phyloP scores from a whole-genome alignment of 176 grass and related monocot species.

The Olyra latifolia region DNA sequence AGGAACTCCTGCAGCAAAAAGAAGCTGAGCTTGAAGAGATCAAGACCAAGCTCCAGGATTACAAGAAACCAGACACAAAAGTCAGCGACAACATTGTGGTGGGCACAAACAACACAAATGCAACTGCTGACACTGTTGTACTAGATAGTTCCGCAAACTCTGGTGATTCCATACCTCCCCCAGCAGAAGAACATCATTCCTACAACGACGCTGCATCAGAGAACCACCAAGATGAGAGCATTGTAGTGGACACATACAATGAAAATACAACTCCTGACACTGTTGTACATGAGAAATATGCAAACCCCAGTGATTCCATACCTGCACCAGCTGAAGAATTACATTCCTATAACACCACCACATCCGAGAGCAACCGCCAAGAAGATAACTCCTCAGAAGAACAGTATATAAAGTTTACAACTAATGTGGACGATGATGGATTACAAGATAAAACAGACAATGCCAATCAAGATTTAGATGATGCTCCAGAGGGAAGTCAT shows the following conservation, averaged over 20 bases:
- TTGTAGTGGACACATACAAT: conserved; percentile 22
- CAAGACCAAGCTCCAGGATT: conserved; percentile 32
- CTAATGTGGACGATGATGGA: conserved; percentile 56
- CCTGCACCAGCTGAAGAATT: conserved; percentile 36
- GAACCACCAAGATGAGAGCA: conserved; percentile 37
- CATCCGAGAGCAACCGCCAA: conserved; percentile 37
- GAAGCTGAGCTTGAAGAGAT: conserved; percentile 70
- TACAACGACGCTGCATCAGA: conserved; percentile 21
- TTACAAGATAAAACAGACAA: conserved; percentile 39
- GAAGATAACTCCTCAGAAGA: conserved; percentile 48
- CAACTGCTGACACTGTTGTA: conserved; percentile 22
- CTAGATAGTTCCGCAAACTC: conserved; percentile 32
- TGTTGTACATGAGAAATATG: conserved; percentile 13
- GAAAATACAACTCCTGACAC: conserved; percentile 21
- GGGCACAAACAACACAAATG: conserved; percentile 30
- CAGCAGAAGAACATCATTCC: conserved; percentile 39
- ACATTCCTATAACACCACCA: conserved; percentile 26
- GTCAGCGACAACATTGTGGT: conserved; percentile 3
- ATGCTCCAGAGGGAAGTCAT: conserved; percentile 37
- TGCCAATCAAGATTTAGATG: conserved; percentile 37
- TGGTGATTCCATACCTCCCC: conserved; percentile 16
- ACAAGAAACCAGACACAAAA: conserved; percentile 34
- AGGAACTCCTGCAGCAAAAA: conserved; percentile 71
- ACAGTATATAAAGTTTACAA: conserved; percentile 65
- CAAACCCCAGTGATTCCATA: conserved; percentile 22